Evolutionary conservation across 2,329 filamentous ascomycete genomes (phyloP).

Genomic region (Fusarium subtropicale): DNA sequence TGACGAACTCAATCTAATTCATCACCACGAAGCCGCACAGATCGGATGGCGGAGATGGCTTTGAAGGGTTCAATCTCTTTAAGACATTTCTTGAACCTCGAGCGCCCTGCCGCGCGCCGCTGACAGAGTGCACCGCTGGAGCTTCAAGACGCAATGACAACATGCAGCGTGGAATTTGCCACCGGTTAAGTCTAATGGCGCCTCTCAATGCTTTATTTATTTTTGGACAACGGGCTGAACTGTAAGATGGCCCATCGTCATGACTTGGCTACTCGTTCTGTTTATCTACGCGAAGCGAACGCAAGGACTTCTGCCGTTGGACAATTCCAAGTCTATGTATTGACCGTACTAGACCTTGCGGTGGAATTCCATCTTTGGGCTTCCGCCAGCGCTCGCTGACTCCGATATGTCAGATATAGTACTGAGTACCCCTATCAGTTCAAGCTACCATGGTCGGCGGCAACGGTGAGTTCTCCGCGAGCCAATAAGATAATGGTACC

Average conservation of each 20-base stretch:
- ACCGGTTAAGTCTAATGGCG: neutral
- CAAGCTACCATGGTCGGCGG: constrained; percentile 26
- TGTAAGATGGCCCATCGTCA: neutral
- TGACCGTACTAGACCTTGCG: neutral
- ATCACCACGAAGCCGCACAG: constrained; percentile 17
- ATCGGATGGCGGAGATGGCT: constrained; percentile 5
- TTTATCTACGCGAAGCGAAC: neutral
- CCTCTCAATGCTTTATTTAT: neutral
- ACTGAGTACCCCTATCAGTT: constrained; percentile 17
- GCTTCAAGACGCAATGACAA: neutral
- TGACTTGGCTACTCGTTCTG: neutral
- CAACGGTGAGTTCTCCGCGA: constrained; percentile 47
- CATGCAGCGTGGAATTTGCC: neutral
- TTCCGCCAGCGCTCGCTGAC: constrained; percentile 20
- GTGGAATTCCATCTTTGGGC: constrained; percentile 1
- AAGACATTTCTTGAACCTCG: neutral
- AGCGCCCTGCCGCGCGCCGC: neutral
- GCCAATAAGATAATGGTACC: constrained; percentile 56
- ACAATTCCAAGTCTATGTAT: neutral
- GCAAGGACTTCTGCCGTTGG: neutral
- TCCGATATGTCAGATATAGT: constrained; percentile 14
- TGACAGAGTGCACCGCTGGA: neutral
- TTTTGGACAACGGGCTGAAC: neutral
- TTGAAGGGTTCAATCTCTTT: neutral
- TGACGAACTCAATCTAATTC: constrained; percentile 27